Evolutionary conservation across 495 filamentous ascomycete species (phyloP), one percentile per base, ranked within the genome.

Genomic region (Tirmania nivea): DNA sequence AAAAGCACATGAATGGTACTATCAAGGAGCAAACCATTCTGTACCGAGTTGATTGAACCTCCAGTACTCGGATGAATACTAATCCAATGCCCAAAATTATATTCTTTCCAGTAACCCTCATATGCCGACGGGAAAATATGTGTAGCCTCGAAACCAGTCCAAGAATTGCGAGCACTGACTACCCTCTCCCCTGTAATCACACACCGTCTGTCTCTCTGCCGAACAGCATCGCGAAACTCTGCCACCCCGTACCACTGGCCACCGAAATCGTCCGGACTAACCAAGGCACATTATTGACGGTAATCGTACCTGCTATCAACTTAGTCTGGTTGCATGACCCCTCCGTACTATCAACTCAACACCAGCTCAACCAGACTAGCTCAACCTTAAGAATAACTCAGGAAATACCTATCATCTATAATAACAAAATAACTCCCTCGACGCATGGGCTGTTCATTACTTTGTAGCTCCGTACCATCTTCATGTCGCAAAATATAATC

Each of bases 391-490:
- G 12, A 45, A 19, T 45, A 45, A 45, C 17, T 8, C 4, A 45
- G 17, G 3, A 19, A 19, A 45, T 45, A 14, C 39, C 39, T 61
- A 63, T 59, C 51, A 53, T 51, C 52, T 42, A 55, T 56, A 56
- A 59, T 48, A 62, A 69, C 63, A 50, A 62, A 58, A 51, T 64
- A 66, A 54, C 63, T 60, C 14, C 66, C 67, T 50, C 61, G 60
- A 36, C 50, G 55, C 45, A 68, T 53, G 35, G 55, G 37, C 55
- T 64, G 31, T 21, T 60, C 48, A 53, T 67, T 56, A 36, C 51
- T 66, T 55, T 48, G 37, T 48, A 66, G 56, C 31, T 19, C 59
- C 37, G 48, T 62, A 52, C 49, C 56, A 55, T 54, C 60, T 52
- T 60, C 56, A 54, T 65, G 54, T 54, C 42, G 56, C 54, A 66